Evolutionary conservation across 1,139 yeast genomes (phyloP).

Genomic region (Geotrichum phurueaensis): DNA sequence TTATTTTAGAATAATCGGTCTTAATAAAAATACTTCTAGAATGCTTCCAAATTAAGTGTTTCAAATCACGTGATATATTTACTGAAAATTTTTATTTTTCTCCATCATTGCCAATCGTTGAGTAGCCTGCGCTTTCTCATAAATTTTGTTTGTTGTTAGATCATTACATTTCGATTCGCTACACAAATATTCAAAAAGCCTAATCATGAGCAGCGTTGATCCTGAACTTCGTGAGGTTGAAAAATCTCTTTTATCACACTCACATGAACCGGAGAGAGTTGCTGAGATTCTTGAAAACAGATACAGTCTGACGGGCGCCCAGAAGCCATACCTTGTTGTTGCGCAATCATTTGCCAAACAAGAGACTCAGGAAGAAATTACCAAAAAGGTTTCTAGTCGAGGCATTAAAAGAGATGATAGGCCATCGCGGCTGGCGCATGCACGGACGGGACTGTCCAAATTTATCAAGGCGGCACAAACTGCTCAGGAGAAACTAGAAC

Average conservation of each 20-base stretch:
- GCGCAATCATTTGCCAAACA: conserved; percentile 40
- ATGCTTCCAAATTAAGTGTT: no score
- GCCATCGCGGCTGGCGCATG: conserved; percentile 1
- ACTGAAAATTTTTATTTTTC: no score
- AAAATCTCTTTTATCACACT: conserved; percentile 47
- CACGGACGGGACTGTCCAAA: conserved; percentile 17
- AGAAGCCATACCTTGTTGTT: conserved; percentile 52
- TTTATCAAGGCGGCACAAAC: conserved; percentile 16
- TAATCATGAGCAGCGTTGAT: not conserved
- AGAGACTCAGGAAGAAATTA: conserved; percentile 3
- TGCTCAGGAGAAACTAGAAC: conserved; percentile 7
- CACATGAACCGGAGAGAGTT: conserved; percentile 41
- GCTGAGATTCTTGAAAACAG: conserved; percentile 49
- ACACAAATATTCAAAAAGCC: not conserved
- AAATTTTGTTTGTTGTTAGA: no score
- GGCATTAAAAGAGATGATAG: not conserved
- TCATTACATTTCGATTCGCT: not conserved
- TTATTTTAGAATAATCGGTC: no score
- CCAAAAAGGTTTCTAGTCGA: not conserved
- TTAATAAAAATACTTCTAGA: no score
- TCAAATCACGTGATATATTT: no score
- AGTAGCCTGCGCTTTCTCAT: no score
- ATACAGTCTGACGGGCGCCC: conserved; percentile 52
- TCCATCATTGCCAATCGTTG: no score
- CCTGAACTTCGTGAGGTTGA: conserved; percentile 39